Evolutionary conservation across 2,329 filamentous ascomycete species (phyloP), one percentile per base, ranked within the genome.

Genomic region (Didymella keratinophila): DNA sequence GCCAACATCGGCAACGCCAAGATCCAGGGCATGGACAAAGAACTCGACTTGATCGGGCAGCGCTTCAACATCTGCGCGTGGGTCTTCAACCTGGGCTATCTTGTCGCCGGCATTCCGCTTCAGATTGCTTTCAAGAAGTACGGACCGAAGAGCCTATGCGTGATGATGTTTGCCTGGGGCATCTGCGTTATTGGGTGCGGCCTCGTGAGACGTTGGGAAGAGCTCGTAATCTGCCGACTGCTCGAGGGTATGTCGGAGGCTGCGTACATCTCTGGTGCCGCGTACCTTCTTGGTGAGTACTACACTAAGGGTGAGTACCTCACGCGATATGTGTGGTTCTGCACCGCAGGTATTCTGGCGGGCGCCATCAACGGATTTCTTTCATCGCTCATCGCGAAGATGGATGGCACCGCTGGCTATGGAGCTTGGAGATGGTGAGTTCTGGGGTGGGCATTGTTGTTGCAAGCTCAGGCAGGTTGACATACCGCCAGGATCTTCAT

Each of bases 361-460:
- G 84, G 83, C 3, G 83, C 83, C 1, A 85, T 86, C 52, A 84
- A 84, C 32, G 84, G 84, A 0, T 77, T 87, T 11, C 70, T 86
- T 0, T 83, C 70, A 74, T 18, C 76, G 82, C 12, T 79, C 78
- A 52, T 77, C 68, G 68, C 69, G 4, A 70, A 62, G 48, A 72
- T 73, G 67, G 64, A 70, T 37, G 71, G 70, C 2, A 62, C 58
- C 11, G 63, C 60, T 9, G 70, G 65, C 1, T 71, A 67, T 21
- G 41, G 50, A 11, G 68, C 68, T 3, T 73, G 69, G 68, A 60
- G 70, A 59, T 74, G 72, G 67, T 75, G 45, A 62, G 71, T 43
- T 12, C 27, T 7, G n/a, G n/a, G n/a, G n/a, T n/a, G n/a, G n/a
- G 16, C n/a, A 37, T 9, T 10, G 34, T 9, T 16, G 6, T 37